These are phyloP conservation scores for Dothidotthia symphoricarpi DNA, from an alignment of 2,329 filamentous ascomycete species.

Conservation along the genomic window DNA sequence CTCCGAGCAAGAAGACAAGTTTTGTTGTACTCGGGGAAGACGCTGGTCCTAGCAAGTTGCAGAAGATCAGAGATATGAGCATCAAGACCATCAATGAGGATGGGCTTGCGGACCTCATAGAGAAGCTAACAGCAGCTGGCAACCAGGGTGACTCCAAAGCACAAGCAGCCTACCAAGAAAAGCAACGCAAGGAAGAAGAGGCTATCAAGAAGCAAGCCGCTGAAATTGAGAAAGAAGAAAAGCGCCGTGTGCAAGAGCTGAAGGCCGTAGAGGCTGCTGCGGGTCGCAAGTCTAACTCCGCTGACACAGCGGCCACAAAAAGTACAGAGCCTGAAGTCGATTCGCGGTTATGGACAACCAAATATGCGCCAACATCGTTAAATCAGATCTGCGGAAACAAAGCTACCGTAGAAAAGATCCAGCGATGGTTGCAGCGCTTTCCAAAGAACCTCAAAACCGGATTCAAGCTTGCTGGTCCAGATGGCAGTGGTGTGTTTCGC, in stretches of 20 bases:
- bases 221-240: constrained; percentile 89
- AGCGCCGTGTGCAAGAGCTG: constrained; percentile 60
- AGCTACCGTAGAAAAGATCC: constrained; percentile 80
- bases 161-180: constrained; percentile 79
- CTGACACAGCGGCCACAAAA: constrained; percentile 21
- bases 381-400: constrained; percentile 97
- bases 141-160: constrained; percentile 72
- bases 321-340: constrained; percentile 28
- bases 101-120: constrained; percentile 84
- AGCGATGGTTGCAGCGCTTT: constrained; percentile 83
- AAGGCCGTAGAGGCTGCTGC: constrained; percentile 35
- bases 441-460: constrained; percentile 72
- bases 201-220: constrained; percentile 77
- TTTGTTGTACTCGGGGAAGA: constrained; percentile 90
- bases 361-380: constrained; percentile 84
- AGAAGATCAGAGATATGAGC: constrained; percentile 74
- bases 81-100: constrained; percentile 94
- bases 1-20: constrained; percentile 88
- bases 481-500: constrained; percentile 78
- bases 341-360: constrained; percentile 75
- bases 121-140: constrained; percentile 76
- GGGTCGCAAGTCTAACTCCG: constrained; percentile 40
- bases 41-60: constrained; percentile 88
- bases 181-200: constrained; percentile 79
- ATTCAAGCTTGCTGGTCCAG: constrained; percentile 79